phyloP scores from a whole-genome alignment of 1,139 yeast species.

The Zygosaccharomyces sapae region DNA sequence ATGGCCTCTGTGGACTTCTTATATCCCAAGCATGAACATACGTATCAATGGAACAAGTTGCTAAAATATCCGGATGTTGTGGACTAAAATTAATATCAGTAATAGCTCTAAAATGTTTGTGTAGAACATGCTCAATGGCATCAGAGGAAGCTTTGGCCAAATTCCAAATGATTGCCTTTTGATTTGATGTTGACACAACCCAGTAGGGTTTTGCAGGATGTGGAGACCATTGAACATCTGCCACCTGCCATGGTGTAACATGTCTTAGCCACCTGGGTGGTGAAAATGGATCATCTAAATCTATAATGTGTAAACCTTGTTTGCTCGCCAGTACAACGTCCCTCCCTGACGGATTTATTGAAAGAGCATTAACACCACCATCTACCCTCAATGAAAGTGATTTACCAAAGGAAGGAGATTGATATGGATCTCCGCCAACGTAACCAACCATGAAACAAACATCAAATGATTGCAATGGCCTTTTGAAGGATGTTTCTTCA shows the following conservation, averaged over 20 bases:
- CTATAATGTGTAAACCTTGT: slow-evolving; percentile 82
- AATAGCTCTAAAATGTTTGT: slow-evolving; percentile 87
- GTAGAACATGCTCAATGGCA: slow-evolving; percentile 83
- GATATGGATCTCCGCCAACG: slow-evolving; percentile 32
- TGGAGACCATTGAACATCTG: slow-evolving; percentile 98
- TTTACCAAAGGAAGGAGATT: slow-evolving; percentile 64
- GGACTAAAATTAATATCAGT: slow-evolving; percentile 95
- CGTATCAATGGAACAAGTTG: slow-evolving; percentile 91
- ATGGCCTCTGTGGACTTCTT: slow-evolving; percentile 70
- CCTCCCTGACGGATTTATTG: slow-evolving; percentile 86
- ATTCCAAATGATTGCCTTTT: slow-evolving; percentile 93
- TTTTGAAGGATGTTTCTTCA: not conserved
- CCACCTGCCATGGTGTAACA: slow-evolving; percentile 95
- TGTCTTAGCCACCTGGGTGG: slow-evolving; percentile 94
- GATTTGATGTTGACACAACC: slow-evolving; percentile 93
- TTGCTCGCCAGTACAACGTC: slow-evolving; percentile 88
- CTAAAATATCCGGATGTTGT: slow-evolving; percentile 78
- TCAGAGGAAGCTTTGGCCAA: slow-evolving; percentile 66
- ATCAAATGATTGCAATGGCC: not conserved
- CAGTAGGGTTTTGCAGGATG: slow-evolving; percentile 77
- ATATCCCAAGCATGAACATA: slow-evolving; percentile 88
- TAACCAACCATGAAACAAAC: slow-evolving; percentile 16
- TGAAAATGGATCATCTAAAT: slow-evolving; percentile 89
- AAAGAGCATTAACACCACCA: slow-evolving; percentile 90
- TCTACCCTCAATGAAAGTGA: slow-evolving; percentile 82